Evolutionary conservation across 202 grass and related monocot genomes (phyloP).

Genomic region (Schoenoplectus triqueter): DNA sequence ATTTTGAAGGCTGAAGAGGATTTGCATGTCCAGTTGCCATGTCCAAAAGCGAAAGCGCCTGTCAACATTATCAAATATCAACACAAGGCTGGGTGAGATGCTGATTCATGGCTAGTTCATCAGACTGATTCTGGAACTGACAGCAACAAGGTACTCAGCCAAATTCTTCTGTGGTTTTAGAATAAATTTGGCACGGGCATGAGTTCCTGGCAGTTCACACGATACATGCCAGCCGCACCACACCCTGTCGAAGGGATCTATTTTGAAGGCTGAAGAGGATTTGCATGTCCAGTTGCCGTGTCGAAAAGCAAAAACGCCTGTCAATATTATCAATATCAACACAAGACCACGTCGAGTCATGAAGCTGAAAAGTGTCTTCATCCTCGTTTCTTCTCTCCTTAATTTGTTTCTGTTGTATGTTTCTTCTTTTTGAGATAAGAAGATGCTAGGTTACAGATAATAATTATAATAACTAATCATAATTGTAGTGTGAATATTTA

Average conservation of each 20-base stretch:
- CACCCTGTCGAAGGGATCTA: neutral
- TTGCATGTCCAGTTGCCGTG: neutral
- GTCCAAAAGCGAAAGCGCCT: neutral
- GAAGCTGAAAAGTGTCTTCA: neutral
- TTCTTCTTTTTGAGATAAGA: conserved; percentile 1
- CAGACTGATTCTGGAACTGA: neutral
- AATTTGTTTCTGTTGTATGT: neutral
- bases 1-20: neutral
- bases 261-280: neutral
- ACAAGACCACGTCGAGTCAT: neutral
- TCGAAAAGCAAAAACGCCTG: neutral
- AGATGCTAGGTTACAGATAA: neutral
- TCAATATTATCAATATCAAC: neutral
- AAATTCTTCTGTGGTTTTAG: neutral
- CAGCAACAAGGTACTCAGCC: neutral
- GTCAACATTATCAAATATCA: neutral
- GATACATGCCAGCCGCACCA: neutral
- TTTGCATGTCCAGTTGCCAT: neutral
- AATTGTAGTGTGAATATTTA: too few species aligned
- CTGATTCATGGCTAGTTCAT: neutral
- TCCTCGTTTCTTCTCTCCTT: neutral
- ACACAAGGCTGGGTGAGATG: neutral
- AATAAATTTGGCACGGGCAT: neutral
- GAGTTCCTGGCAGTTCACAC: neutral
- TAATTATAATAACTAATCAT: too few species aligned